These are phyloP conservation scores for Claviceps sorghi DNA, from an alignment of 2,329 filamentous ascomycete species.

Conservation along the genomic window DNA sequence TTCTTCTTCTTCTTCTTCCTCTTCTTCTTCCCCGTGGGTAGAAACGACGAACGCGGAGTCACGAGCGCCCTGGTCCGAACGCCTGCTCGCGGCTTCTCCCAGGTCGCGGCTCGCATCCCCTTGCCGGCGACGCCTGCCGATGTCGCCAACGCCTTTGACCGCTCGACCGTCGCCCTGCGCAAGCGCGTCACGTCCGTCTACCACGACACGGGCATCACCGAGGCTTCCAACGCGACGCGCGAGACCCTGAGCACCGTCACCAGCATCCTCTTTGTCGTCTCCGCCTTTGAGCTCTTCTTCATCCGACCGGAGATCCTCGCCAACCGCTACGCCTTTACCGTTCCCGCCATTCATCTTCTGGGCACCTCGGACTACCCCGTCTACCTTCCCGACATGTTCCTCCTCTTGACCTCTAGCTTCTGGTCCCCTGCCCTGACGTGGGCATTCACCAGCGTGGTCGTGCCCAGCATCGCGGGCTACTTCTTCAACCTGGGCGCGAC, in stretches of 20 bases:
- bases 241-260: slow-evolving; percentile 57
- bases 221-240: slow-evolving; percentile 50
- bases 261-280: slow-evolving; percentile 53
- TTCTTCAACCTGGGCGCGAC: slow-evolving; percentile 73
- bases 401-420: slow-evolving; percentile 61
- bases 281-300: slow-evolving; percentile 54
- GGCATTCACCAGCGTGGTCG: slow-evolving; percentile 53
- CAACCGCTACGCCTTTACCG: slow-evolving; percentile 56
- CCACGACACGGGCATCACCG: slow-evolving; percentile 50
- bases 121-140: slow-evolving; percentile 68
- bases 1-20: too few relatives aligned
- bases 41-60: slow-evolving; percentile 20
- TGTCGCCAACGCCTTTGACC: slow-evolving; percentile 63
- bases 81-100: slow-evolving; percentile 36
- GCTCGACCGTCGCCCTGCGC: slow-evolving; percentile 50
- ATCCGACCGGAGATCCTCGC: slow-evolving; percentile 59
- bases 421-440: slow-evolving; percentile 73
- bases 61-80: slow-evolving; percentile 34
- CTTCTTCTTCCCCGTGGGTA: too few relatives aligned
- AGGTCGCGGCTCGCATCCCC: slow-evolving; percentile 46
- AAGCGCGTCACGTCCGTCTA: slow-evolving; percentile 50
- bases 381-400: slow-evolving; percentile 65
- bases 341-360: slow-evolving; percentile 46
- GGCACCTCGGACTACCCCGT: slow-evolving; percentile 45
- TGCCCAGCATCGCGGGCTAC: slow-evolving; percentile 63